These are phyloP conservation scores for Fusarium tanahbumbuense DNA, from an alignment of 2,329 filamentous ascomycete genomes.

Conservation along the genomic window DNA sequence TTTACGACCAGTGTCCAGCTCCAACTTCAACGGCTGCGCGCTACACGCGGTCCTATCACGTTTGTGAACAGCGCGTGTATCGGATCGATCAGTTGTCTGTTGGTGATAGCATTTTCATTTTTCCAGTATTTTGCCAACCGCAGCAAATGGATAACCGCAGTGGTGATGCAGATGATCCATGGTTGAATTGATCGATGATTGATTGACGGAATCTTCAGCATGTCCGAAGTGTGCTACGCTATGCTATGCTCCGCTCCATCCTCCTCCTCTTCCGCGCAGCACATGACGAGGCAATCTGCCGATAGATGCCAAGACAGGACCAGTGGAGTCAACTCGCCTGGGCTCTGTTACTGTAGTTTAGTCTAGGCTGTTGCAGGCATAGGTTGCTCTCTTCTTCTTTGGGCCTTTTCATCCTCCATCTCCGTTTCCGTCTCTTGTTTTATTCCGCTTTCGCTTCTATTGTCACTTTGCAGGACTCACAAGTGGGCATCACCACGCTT, in stretches of 20 bases:
- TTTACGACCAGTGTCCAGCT: slow-evolving; percentile 12
- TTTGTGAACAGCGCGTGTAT: slow-evolving; percentile 21
- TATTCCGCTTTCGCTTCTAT: slow-evolving; percentile 17
- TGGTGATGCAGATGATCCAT: not conserved
- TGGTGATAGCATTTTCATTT: not conserved
- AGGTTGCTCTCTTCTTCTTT: slow-evolving; percentile 28
- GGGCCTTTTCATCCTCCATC: slow-evolving; percentile 18
- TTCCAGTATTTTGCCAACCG: not conserved
- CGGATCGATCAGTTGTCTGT: slow-evolving; percentile 4
- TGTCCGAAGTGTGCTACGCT: not conserved
- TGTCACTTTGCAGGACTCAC: slow-evolving; percentile 2
- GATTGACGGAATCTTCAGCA: slow-evolving; percentile 24
- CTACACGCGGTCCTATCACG: slow-evolving; percentile 35
- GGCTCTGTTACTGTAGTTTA: not conserved
- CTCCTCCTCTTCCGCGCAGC: slow-evolving; percentile 9
- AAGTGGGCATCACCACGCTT: not conserved
- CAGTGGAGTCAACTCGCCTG: slow-evolving; percentile 18
- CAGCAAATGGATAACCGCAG: not conserved
- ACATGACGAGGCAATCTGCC: slow-evolving; percentile 35
- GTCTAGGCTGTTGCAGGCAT: slow-evolving; percentile 26
- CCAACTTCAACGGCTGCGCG: slow-evolving; percentile 33
- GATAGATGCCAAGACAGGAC: slow-evolving; percentile 23
- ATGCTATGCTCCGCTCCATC: slow-evolving; percentile 22
- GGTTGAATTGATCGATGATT: not conserved
- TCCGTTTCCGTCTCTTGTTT: slow-evolving; percentile 27